A percentile compares a stretch with the other conserved stretches of the same genome.
These are phyloP conservation scores for Coemansia sp. DNA, from an alignment of 192 early-diverging fungal genomes.

Conservation along the genomic window DNA sequence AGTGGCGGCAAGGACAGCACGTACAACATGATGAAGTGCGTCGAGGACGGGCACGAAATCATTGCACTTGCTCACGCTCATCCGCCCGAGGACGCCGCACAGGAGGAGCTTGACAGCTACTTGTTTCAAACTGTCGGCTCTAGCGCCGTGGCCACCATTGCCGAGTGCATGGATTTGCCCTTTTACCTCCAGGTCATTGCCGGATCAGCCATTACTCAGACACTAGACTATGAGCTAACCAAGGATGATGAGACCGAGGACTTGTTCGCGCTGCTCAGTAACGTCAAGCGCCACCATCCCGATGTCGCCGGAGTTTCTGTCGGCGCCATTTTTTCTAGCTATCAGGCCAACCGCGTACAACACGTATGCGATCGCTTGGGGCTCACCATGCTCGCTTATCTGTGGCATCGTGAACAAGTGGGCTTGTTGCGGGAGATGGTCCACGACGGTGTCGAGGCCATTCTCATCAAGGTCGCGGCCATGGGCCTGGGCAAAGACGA, in stretches of 20 bases:
- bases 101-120: slow-evolving; percentile 93
- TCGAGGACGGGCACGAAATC: slow-evolving; percentile 90
- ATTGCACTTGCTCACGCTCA: slow-evolving; percentile 92
- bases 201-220: slow-evolving; percentile 68
- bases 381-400: slow-evolving; percentile 77
- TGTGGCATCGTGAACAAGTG: slow-evolving; percentile 90
- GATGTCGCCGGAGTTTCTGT: slow-evolving; percentile 86
- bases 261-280: slow-evolving; percentile 70
- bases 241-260: slow-evolving; percentile 94
- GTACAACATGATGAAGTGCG: slow-evolving; percentile 95
- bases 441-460: slow-evolving; percentile 69
- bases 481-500: slow-evolving; percentile 67
- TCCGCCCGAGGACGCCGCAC: slow-evolving; percentile 63
- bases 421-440: slow-evolving; percentile 89
- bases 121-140: slow-evolving; percentile 99
- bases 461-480: slow-evolving; percentile 94
- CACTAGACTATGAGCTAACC: slow-evolving; percentile 68
- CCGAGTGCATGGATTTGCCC: slow-evolving; percentile 85
- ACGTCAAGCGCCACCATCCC: slow-evolving; percentile 72
- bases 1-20: slow-evolving; percentile 98
- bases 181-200: slow-evolving; percentile 76
- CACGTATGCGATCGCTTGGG: slow-evolving; percentile 91
- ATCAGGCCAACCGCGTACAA: slow-evolving; percentile 97
- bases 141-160: slow-evolving; percentile 80
- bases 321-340: slow-evolving; percentile 96